A percentile compares a stretch with the other conserved stretches of the same genome.
phyloP scores from a whole-genome alignment of 2,329 filamentous ascomycete genomes.

The Colletotrichum tabaci region DNA sequence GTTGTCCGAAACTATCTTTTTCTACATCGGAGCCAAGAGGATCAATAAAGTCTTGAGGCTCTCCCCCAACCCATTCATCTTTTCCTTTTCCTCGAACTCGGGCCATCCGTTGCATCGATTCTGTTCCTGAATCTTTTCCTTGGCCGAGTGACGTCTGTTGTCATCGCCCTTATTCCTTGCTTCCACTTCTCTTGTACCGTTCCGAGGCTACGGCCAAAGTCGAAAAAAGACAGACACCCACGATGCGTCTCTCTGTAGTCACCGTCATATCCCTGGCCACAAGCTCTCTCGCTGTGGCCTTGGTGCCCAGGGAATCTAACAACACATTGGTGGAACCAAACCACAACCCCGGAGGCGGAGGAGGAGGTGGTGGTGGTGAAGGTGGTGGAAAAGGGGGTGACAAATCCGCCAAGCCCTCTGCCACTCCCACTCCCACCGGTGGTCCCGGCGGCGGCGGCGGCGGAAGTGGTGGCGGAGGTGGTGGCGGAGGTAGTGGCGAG shows the following conservation, averaged over 20 bases:
- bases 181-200: not conserved
- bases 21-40: not conserved
- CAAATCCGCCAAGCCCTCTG: too few species aligned
- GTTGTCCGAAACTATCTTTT: conserved; percentile 19
- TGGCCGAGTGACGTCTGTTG: conserved; percentile 1
- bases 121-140: not conserved
- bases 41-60: not conserved
- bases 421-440: not conserved
- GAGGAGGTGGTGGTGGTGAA: not conserved
- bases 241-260: conserved; percentile 37
- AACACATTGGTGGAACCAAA: not conserved
- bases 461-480: not conserved
- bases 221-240: not conserved
- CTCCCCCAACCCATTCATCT: conserved; percentile 9
- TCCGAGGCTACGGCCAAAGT: not conserved
- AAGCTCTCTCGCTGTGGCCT: conserved; percentile 32
- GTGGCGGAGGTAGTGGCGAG: not conserved
- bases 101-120: not conserved
- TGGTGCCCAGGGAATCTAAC: not conserved
- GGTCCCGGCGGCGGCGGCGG: too few species aligned
- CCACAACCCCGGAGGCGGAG: conserved; percentile 1
- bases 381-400: too few species aligned
- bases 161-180: not conserved
- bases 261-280: conserved; percentile 32
- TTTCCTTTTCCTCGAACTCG: conserved; percentile 7